These are phyloP conservation scores for Oryza glaberrima DNA, from an alignment of 176 grass and related monocot genomes.

Conservation along the genomic window DNA sequence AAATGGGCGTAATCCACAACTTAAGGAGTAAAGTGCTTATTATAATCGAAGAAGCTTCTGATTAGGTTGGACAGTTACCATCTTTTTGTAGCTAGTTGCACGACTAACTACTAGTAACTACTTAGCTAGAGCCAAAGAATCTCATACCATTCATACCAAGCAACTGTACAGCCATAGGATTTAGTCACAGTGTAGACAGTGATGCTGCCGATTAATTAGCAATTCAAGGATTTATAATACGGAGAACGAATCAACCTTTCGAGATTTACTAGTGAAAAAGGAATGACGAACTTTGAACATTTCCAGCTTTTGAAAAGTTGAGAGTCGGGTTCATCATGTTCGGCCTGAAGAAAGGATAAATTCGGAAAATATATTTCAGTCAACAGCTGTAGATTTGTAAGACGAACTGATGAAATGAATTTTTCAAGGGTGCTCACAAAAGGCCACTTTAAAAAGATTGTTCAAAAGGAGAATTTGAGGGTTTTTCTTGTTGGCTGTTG, in stretches of 20 bases:
- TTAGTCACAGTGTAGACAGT: slow-evolving; percentile 21
- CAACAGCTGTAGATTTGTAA: slow-evolving; percentile 4
- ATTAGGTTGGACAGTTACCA: slow-evolving; percentile 20
- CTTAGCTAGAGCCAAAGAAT: slow-evolving; percentile 10
- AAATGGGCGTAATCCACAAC: background rate
- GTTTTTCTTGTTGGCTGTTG: background rate
- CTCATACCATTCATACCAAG: slow-evolving; percentile 41
- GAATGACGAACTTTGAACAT: background rate
- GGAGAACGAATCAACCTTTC: background rate
- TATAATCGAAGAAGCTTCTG: slow-evolving; percentile 11
- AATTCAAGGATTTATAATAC: background rate
- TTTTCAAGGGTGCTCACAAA: background rate
- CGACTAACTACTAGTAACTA: background rate
- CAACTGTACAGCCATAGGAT: background rate
- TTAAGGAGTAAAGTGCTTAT: background rate
- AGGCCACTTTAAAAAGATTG: background rate
- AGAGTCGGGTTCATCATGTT: background rate
- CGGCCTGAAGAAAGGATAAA: background rate
- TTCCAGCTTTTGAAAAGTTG: slow-evolving; percentile 18
- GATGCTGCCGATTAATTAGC: background rate
- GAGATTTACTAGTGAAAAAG: background rate
- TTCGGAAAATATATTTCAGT: background rate
- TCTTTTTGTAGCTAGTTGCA: slow-evolving; percentile 1
- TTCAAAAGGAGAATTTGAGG: background rate
- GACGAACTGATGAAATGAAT: background rate